These are phyloP conservation scores for Epichloe coenophiala DNA, from an alignment of 2,329 filamentous ascomycete species.

Conservation along the genomic window DNA sequence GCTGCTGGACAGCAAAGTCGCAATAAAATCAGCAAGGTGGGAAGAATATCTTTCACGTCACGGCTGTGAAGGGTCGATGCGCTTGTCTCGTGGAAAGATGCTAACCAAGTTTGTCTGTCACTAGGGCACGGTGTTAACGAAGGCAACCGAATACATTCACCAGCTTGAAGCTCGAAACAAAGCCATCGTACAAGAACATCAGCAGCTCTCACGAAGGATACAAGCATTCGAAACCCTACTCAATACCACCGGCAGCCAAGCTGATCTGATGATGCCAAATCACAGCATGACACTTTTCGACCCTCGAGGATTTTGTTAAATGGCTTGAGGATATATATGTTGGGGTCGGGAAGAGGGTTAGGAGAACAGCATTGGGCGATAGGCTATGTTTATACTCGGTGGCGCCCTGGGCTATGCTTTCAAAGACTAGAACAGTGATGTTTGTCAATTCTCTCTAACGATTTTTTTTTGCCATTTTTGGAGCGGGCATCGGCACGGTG, in stretches of 20 bases:
- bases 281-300: constrained; percentile 43
- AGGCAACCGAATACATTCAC: constrained; percentile 50
- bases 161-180: constrained; percentile 43
- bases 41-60: constrained; percentile 9
- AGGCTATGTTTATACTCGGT: neutral
- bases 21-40: constrained; percentile 48
- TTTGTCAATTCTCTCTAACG: neutral
- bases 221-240: constrained; percentile 46
- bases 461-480: neutral
- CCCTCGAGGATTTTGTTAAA: constrained; percentile 39
- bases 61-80: neutral
- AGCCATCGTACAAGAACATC: constrained; percentile 42
- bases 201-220: constrained; percentile 39
- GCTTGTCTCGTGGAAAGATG: neutral
- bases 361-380: neutral
- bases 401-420: neutral
- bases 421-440: neutral
- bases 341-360: neutral
- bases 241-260: constrained; percentile 31
- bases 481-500: constrained; percentile 1
- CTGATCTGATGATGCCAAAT: constrained; percentile 39
- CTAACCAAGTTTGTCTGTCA: neutral
- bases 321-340: no score
- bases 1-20: constrained; percentile 24
- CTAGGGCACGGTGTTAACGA: constrained; percentile 45